Conservation (phyloP, 2,329 filamentous ascomycete species). For the Aureobasidium sp. region DNA sequence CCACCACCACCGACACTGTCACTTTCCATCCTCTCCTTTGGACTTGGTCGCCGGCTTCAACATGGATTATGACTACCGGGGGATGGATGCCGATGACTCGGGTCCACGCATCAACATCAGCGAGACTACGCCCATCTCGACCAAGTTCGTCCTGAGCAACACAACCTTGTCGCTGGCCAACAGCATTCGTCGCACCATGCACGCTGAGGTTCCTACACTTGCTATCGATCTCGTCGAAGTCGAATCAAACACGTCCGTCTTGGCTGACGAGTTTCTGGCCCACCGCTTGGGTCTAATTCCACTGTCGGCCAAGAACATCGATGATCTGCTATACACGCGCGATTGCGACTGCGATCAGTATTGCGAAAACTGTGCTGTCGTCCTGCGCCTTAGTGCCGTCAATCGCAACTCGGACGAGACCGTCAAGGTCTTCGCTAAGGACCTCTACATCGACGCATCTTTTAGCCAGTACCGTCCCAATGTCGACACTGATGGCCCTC, state of each 20-base stretch:
- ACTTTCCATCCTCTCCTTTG: not conserved
- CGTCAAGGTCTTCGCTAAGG: conserved; percentile 89
- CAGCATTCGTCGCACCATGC: conserved; percentile 80
- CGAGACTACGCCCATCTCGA: conserved; percentile 60
- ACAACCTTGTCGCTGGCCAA: conserved; percentile 91
- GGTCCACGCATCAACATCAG: conserved; percentile 43
- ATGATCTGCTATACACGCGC: conserved; percentile 75
- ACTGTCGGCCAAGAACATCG: conserved; percentile 74
- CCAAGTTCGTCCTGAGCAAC: conserved; percentile 86
- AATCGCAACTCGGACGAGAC: conserved; percentile 70
- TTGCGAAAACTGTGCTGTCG: conserved; percentile 86
- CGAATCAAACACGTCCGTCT: conserved; percentile 86
- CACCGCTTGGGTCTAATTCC: conserved; percentile 89
- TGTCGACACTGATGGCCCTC: not conserved
- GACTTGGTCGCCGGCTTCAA: not conserved
- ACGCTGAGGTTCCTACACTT: conserved; percentile 88
- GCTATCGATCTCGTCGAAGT: conserved; percentile 94
- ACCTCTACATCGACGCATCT: conserved; percentile 57
- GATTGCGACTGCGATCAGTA: conserved; percentile 96
- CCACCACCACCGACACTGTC: not conserved
- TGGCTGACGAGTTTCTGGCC: conserved; percentile 91
- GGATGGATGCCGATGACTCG: conserved; percentile 37
- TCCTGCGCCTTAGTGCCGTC: conserved; percentile 68
- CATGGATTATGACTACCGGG: conserved; percentile 22
- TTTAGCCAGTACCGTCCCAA: conserved; percentile 1